Evolutionary conservation across 129 eudicot species (phyloP).

Genomic region (Tanacetum coccineum): DNA sequence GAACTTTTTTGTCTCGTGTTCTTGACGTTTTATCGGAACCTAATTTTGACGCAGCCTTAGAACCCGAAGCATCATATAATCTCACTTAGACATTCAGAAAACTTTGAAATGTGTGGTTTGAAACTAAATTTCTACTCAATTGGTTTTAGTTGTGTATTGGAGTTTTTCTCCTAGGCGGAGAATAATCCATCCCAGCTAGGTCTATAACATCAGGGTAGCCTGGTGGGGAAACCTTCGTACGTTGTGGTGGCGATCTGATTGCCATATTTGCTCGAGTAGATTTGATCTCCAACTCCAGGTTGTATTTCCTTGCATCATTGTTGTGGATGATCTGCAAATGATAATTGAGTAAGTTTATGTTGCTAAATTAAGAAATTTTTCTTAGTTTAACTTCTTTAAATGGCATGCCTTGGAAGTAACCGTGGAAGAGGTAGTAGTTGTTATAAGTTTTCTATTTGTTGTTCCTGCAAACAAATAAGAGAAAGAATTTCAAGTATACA

Average conservation of each 20-base stretch:
- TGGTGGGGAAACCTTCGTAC: conserved; percentile 21
- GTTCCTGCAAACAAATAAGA: conserved; percentile 48
- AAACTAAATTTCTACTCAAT: neutral
- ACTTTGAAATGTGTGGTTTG: neutral
- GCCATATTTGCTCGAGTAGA: conserved; percentile 26
- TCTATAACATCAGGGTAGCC: conserved; percentile 46
- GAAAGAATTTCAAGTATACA: neutral
- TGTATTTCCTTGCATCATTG: conserved; percentile 20
- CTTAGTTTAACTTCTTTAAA: neutral
- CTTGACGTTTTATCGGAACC: neutral
- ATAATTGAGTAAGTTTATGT: conserved; percentile 7
- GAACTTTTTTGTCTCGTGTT: neutral
- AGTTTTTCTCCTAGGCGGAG: conserved; percentile 65
- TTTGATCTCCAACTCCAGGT: conserved; percentile 9
- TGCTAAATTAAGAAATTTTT: neutral
- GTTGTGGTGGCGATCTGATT: conserved; percentile 21
- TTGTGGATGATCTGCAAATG: conserved; percentile 31
- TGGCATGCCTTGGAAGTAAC: conserved; percentile 40
- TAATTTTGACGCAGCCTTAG: neutral
- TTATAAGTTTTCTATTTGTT: conserved; percentile 47
- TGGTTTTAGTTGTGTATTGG: conserved; percentile 64
- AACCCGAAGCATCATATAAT: neutral
- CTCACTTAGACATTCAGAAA: neutral
- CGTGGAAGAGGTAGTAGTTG: conserved; percentile 21
- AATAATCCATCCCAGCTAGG: conserved; percentile 71